These are phyloP conservation scores for Chionographis japonica DNA, from an alignment of 106 monocot genomes.

Conservation along the genomic window DNA sequence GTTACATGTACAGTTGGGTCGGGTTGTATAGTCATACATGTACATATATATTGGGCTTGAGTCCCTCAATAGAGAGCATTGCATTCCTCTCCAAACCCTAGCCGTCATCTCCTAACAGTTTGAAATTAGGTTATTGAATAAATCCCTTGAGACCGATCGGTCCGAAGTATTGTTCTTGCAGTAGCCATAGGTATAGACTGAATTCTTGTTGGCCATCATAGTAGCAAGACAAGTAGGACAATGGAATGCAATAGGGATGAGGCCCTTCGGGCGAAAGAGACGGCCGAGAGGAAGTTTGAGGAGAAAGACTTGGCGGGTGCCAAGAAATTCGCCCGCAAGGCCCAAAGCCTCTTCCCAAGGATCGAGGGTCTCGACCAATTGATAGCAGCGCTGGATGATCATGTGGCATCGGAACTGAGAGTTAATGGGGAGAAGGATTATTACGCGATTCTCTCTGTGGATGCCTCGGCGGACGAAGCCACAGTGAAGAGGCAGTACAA, in stretches of 20 bases:
- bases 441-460: constrained; percentile 7
- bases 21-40: too few species aligned
- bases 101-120: too few species aligned
- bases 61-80: too few species aligned
- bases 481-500: constrained; percentile 18
- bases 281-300: constrained; percentile 35
- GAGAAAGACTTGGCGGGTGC: constrained; percentile 37
- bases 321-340: constrained; percentile 40
- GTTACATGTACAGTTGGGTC: too few species aligned
- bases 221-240: too few species aligned
- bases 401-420: constrained; percentile 9
- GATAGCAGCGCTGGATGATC: constrained; percentile 33
- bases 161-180: background rate
- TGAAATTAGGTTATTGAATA: too few species aligned
- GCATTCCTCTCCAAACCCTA: too few species aligned
- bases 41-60: too few species aligned
- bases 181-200: background rate
- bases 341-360: constrained; percentile 27
- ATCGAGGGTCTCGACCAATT: constrained; percentile 39
- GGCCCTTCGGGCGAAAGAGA: too few species aligned
- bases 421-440: constrained; percentile 24
- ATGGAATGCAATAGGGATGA: too few species aligned
- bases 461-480: constrained; percentile 13
- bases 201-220: too few species aligned
- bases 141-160: too few species aligned